A percentile compares a stretch with the other conserved stretches of the same genome.
Conservation (phyloP, 441 rosid genomes). For the Melastoma candidum region DNA sequence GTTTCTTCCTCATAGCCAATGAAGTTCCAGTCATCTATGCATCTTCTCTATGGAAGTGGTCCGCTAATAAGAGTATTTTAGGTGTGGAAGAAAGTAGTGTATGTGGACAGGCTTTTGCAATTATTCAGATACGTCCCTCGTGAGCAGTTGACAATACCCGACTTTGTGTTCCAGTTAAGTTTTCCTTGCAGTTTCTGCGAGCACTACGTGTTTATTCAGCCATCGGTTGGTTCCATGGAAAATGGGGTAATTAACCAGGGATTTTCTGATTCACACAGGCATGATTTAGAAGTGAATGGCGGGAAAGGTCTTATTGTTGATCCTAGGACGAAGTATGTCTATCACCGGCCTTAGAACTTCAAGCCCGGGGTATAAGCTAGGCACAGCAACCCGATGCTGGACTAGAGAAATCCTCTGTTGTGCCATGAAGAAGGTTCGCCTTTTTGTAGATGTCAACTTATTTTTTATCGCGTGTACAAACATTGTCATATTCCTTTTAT, state of each 20-base stretch:
- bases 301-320: slow-evolving; percentile 98
- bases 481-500: too few species aligned
- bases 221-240: too few species aligned
- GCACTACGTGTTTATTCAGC: not conserved
- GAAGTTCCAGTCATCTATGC: too few species aligned
- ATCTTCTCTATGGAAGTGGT: too few species aligned
- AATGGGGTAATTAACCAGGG: not conserved
- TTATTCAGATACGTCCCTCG: slow-evolving; percentile 96
- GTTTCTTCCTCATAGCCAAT: too few species aligned
- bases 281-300: slow-evolving; percentile 96
- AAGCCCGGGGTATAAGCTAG: too few species aligned
- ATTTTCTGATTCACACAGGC: slow-evolving; percentile 46
- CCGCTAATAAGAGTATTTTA: slow-evolving; percentile 9
- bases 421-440: too few species aligned
- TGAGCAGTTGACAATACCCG: slow-evolving; percentile 95
- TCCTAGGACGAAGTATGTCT: slow-evolving; percentile 88
- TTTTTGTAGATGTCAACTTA: too few species aligned
- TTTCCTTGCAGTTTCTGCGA: slow-evolving; percentile 3
- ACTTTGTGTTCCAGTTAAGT: slow-evolving; percentile 97
- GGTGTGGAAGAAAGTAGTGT: slow-evolving; percentile 98
- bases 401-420: too few species aligned
- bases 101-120: slow-evolving; percentile 80
- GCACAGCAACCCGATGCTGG: too few species aligned
- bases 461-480: too few species aligned
- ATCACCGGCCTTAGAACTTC: slow-evolving; percentile 58